Base-by-base conservation (phyloP, 1,284 basidiomycete genomes). In the Boletus semigastroideus region DNA sequence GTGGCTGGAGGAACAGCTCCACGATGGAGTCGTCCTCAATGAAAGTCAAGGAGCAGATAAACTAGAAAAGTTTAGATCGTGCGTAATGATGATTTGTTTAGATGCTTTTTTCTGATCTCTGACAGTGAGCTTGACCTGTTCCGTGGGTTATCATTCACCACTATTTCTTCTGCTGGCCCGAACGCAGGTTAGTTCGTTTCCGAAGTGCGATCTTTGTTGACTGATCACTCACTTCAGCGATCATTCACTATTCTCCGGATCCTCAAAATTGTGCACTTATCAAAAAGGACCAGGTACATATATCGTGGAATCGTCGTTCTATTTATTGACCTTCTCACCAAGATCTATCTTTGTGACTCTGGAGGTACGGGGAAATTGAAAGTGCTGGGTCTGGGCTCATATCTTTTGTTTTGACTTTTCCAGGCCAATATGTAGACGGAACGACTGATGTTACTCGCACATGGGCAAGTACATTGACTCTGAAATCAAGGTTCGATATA, bases 391-490 rank as follows among this genome's bases (percentile, higher is more conserved):
- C 19, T 13, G 14, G 5, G 34, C 45, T 51, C 9, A 47, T 45
- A 13, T 38, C 14, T 36, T 12, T 11, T 51, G n/a, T 14, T n/a
- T 33, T 8, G 39, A 14, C 3, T 25, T 14, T 38, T 4, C 20
- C 46, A 90, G 90, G 81, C 1, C 95, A 98, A 73, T 98, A 88
- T 70, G 72, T 84, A 28, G 94, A 98, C 63, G 95, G 95, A 12
- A 99, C 96, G 1, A 99, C 96, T 1, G 97, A 98, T 64, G 89
- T 92, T 10, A 98, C 94, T 5, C 77, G 94, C 33, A 96, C 93
- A 51, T 86, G 84, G 83, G 90, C 89, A 64, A 60, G 76, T 63
- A n/a, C 27, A 19, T 4, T 40, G 20, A 36, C 34, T 38, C 4
- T 44, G 8, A 14, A 40, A 11, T 10, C 13, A 40, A 19, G 33